Evolutionary conservation across 192 early-diverging fungal species (phyloP).

Genomic region (Backusella luteola): DNA sequence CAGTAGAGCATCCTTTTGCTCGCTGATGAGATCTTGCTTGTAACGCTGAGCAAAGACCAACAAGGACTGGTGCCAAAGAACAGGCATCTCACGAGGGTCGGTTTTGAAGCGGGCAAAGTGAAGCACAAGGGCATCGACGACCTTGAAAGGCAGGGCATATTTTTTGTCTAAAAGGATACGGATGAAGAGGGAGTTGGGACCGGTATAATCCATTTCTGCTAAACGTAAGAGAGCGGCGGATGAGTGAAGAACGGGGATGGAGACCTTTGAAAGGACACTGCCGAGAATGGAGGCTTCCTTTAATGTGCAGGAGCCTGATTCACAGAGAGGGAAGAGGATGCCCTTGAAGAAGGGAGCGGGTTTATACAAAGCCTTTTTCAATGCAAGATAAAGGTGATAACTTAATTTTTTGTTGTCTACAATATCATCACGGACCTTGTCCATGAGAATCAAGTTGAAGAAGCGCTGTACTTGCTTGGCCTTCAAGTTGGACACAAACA

Average conservation of each 20-base stretch:
- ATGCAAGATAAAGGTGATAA: conserved; percentile 94
- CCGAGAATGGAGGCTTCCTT: conserved; percentile 96
- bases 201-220: conserved; percentile 98
- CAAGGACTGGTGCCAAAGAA: conserved; percentile 96
- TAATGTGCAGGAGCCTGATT: conserved; percentile 87
- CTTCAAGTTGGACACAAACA: conserved; percentile 98
- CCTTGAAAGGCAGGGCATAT: conserved; percentile 96
- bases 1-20: conserved; percentile 91
- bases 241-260: conserved; percentile 94
- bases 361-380: conserved; percentile 97
- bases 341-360: conserved; percentile 98
- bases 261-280: conserved; percentile 87
- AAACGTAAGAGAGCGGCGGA: conserved; percentile 89
- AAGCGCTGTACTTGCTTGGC: conserved; percentile 89
- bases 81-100: conserved; percentile 82
- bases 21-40: conserved; percentile 91
- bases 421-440: conserved; percentile 94
- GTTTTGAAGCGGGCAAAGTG: conserved; percentile 92
- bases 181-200: conserved; percentile 92
- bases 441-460: conserved; percentile 83
- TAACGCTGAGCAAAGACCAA: conserved; percentile 97
- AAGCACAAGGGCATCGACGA: conserved; percentile 93
- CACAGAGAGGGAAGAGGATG: conserved; percentile 92
- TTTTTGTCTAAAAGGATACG: conserved; percentile 97
- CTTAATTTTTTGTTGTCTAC: conserved; percentile 96